Base-by-base conservation (phyloP, 108 stramenopile genomes). In the Mediolabrus comicus region DNA sequence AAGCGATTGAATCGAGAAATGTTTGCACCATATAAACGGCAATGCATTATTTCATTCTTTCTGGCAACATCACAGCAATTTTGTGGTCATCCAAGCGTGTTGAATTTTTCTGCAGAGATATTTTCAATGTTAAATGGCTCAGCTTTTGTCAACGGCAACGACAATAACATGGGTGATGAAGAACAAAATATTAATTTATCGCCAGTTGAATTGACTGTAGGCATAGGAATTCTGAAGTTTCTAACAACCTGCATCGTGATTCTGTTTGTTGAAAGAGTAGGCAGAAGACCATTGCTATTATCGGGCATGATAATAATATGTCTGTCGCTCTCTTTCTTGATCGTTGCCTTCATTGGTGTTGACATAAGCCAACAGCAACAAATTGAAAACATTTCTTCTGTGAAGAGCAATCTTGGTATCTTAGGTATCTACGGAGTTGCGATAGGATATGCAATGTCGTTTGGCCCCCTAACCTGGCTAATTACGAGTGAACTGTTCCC, bases 391-490 rank as follows among this genome's bases (percentile, higher is more conserved):
- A 43, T 10, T 28, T 61, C 36, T 65, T 76, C 53, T 46, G 59
- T 65, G 24, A 35, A 54, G 54, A 30, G 75, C 74, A 12, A 64
- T 30, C 53, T 67, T 67, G 65, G 82, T 71, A 39, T 61, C 78
- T 35, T 82, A 13, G 89, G 89, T 9, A 82, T 87, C 4, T 62
- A 88, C 31, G 65, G 86, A 0, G 84, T 91, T 9, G 90, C 87
- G 3, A 62, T 57, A 25, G 90, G 90, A 10, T 91, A 91, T 74
- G 86, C 87, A 26, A 66, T 79, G 49, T 83, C 82, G 3, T 91
- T 82, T 68, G 90, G 86, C 5, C 87, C 90, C 0, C 69, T 91
- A 25, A 83, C 82, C 34, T 91, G 90, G 90, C 61, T 91, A 12
- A 59, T 91, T 22, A 85, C 83, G 26, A 80, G 81, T 10, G 90